These are phyloP conservation scores for Neofusicoccum ribis DNA, from an alignment of 2,329 filamentous ascomycete species.

Conservation along the genomic window DNA sequence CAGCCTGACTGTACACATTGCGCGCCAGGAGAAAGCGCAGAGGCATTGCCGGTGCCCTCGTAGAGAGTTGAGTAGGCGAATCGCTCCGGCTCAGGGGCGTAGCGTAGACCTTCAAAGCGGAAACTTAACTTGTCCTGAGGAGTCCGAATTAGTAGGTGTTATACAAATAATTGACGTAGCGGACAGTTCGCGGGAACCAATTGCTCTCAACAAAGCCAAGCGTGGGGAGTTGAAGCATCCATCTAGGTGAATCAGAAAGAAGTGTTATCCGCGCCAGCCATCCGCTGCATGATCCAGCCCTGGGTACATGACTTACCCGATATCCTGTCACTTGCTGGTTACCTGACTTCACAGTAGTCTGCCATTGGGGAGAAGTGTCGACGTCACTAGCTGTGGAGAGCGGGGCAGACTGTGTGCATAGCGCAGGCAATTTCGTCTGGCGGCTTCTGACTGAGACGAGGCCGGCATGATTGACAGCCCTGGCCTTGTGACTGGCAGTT, in stretches of 20 bases:
- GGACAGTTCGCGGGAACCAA: too few species aligned
- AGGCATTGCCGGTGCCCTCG: conserved; percentile 30
- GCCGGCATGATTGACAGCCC: conserved; percentile 10
- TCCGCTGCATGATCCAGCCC: too few species aligned
- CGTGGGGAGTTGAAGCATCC: too few species aligned
- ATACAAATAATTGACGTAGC: too few species aligned
- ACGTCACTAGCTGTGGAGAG: conserved; percentile 22
- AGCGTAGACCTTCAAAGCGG: conserved; percentile 53
- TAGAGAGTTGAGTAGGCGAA: conserved; percentile 49
- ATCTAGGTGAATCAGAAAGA: too few species aligned
- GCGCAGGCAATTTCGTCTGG: conserved; percentile 22
- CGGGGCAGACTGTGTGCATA: conserved; percentile 28
- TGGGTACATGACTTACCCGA: background rate
- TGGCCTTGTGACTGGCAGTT: background rate
- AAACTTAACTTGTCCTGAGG: conserved; percentile 47
- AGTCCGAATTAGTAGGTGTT: conserved; percentile 22
- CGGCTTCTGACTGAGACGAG: conserved; percentile 1
- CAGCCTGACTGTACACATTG: conserved; percentile 44
- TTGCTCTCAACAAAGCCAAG: too few species aligned
- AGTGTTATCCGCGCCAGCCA: too few species aligned
- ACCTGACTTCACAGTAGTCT: conserved; percentile 24
- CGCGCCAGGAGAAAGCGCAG: conserved; percentile 41
- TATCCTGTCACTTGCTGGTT: conserved; percentile 25
- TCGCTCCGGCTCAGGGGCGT: conserved; percentile 46
- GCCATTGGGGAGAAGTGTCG: conserved; percentile 24